Evolutionary conservation across 1,284 basidiomycete genomes (phyloP), one percentile per base, ranked within the genome.

Genomic region (Leucoagaricus sp.): DNA sequence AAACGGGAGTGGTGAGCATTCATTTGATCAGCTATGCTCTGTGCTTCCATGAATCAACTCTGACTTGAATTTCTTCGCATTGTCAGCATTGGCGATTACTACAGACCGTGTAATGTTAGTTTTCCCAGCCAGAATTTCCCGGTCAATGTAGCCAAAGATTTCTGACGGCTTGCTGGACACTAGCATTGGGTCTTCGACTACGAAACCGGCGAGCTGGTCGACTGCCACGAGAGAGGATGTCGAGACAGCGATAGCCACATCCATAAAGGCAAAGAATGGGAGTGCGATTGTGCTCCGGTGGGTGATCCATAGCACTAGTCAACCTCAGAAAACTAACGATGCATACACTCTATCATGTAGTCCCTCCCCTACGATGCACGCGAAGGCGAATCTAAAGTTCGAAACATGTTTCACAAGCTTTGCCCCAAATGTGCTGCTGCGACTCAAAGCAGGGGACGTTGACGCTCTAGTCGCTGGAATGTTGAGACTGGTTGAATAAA

Each of bases 321-420:
- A 33, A 26, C 34, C 36, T 49, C 12, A 55, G n/a, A n/a, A n/a
- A n/a, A n/a, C n/a, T n/a, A n/a, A n/a, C n/a, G n/a, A n/a, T n/a
- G n/a, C 28, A 33, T 23, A 15, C 15, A 25, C 15, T 5, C 8
- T 10, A 33, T 26, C 25, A 19, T 41, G 4, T 5, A 55, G 54
- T 44, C 38, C 1, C 34, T 55, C 31, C 54, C 54, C 17, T 55
- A 55, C 23, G 54, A 55, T 12, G 38, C 17, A 23, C 54, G 47
- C 7, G 54, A 55, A 21, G 72, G 76, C 50, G 64, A 73, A 31
- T 64, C 70, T 48, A 67, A 70, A 42, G 72, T 77, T 41, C 64
- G 70, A 47, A 78, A 71, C 60, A 71, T 76, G 72, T 78, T 77
- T 61, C 74, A 74, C 53, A 66, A 68, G 31, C 59, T 69, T 42